Evolutionary conservation across 2,329 filamentous ascomycete genomes (phyloP), one percentile per base, ranked within the genome.

Genomic region (Drechslerella dactyloides): DNA sequence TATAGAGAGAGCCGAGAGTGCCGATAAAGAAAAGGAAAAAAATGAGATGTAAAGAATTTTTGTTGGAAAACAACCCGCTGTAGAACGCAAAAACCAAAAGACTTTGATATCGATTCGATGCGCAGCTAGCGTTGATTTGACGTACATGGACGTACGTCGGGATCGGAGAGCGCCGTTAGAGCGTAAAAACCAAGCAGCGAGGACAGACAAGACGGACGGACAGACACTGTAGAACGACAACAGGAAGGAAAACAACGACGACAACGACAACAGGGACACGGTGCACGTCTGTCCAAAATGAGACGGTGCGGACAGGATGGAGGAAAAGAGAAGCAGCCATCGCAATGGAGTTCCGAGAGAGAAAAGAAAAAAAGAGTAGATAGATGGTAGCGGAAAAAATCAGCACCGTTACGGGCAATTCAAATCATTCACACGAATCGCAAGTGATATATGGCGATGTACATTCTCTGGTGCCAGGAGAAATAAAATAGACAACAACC

Each of bases 391-490:
- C n/a, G n/a, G n/a, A n/a, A n/a, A 15, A 51, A 27, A 27, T 6
- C 17, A 69, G 54, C 53, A 57, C 52, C 51, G 24, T 53, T 48
- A 54, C 30, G 17, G 27, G 50, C 23, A 44, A 40, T 33, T 33
- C 8, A 52, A 44, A 42, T 64, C 66, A 59, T 59, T 64, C 54
- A 60, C 54, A 55, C 24, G 46, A 56, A 59, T 59, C 46, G 37
- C 59, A 62, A 51, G 58, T 59, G 66, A 60, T 64, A 70, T 58
- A 70, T 60, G 50, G 40, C 66, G 60, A 70, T 70, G 58, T 70
- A 70, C 66, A 70, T 70, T 64, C 66, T 70, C 63, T 60, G 59
- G 59, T 55, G 59, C 35, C 54, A 51, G 24, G 51, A 33, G 24
- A 35, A 33, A 40, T 27, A 35, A 50, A 53, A 63, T 11, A 19